Evolutionary conservation across 164 flowering plant species (phyloP).

Genomic region (Stephania cephalantha): DNA sequence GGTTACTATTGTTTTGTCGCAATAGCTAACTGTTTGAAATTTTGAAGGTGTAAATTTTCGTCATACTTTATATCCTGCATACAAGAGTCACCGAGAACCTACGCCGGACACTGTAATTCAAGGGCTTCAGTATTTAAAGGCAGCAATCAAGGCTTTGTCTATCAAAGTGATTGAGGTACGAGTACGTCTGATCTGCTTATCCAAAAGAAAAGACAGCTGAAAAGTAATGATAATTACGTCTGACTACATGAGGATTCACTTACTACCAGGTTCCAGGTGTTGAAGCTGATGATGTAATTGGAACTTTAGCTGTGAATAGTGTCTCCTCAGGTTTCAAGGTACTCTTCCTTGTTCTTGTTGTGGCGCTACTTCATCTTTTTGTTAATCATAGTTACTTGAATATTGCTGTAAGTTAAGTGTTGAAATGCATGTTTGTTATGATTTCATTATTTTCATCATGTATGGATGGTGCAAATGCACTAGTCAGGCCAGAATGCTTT

Average conservation of each 20-base stretch:
- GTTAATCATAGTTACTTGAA: background rate
- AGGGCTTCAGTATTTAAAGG: slow-evolving; percentile 90
- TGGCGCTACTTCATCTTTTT: background rate
- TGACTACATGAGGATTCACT: slow-evolving; percentile 8
- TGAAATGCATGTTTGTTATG: background rate
- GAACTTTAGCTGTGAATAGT: slow-evolving; percentile 81
- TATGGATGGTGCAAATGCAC: background rate
- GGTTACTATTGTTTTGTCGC: background rate
- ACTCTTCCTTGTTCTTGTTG: slow-evolving; percentile 5
- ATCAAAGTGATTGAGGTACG: slow-evolving; percentile 90
- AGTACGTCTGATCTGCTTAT: background rate
- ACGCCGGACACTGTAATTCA: slow-evolving; percentile 96
- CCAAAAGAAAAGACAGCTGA: background rate
- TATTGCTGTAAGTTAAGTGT: background rate
- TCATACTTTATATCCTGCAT: slow-evolving; percentile 76
- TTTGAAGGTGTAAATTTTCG: slow-evolving; percentile 79
- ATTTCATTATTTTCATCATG: background rate
- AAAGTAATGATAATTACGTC: background rate
- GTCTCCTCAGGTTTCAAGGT: slow-evolving; percentile 85
- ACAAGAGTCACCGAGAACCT: slow-evolving; percentile 85
- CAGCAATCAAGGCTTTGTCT: slow-evolving; percentile 89
- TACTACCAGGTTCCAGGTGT: slow-evolving; percentile 85
- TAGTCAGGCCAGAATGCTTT: no score
- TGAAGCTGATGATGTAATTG: slow-evolving; percentile 99
- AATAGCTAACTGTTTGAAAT: background rate